Percentiles rank a stretch among this genome's conserved stretches.
These are phyloP conservation scores for Thalassia testudinum DNA, from an alignment of 116 monocot genomes.

Conservation along the genomic window DNA sequence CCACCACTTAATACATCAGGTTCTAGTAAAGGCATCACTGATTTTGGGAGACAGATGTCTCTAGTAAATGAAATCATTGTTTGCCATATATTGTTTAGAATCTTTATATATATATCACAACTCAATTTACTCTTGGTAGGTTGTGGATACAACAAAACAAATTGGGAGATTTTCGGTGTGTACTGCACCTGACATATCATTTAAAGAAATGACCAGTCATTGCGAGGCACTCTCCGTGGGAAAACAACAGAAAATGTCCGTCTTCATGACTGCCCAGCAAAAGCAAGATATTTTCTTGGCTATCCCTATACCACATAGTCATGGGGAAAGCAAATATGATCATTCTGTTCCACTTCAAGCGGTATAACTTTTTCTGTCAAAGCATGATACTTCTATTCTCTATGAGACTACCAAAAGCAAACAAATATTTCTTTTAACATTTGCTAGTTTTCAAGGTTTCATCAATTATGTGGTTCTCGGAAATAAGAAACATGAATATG, in stretches of 20 bases:
- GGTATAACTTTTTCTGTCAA: no score
- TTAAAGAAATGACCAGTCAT: slow-evolving; percentile 58
- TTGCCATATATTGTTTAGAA: no score
- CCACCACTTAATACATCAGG: no score
- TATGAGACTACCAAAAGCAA: not conserved
- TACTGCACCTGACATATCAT: slow-evolving; percentile 43
- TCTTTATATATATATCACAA: no score
- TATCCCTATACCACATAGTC: slow-evolving; percentile 3
- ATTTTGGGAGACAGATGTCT: no score
- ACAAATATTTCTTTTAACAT: no score
- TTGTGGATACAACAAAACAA: slow-evolving; percentile 33
- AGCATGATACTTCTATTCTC: not conserved
- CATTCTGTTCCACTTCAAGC: slow-evolving; percentile 9
- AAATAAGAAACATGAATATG: no score
- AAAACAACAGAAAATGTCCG: slow-evolving; percentile 72
- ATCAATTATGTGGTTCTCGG: no score
- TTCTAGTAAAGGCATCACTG: no score
- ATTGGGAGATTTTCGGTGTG: slow-evolving; percentile 45
- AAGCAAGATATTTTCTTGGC: slow-evolving; percentile 15
- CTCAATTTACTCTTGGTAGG: slow-evolving; percentile 13
- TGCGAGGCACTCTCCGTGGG: slow-evolving; percentile 57
- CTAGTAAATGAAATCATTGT: no score
- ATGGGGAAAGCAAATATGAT: slow-evolving; percentile 1
- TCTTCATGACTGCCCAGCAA: slow-evolving; percentile 32
- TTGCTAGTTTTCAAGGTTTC: no score